phyloP scores from a whole-genome alignment of 495 filamentous ascomycete species.

The Tuber aestivum region DNA sequence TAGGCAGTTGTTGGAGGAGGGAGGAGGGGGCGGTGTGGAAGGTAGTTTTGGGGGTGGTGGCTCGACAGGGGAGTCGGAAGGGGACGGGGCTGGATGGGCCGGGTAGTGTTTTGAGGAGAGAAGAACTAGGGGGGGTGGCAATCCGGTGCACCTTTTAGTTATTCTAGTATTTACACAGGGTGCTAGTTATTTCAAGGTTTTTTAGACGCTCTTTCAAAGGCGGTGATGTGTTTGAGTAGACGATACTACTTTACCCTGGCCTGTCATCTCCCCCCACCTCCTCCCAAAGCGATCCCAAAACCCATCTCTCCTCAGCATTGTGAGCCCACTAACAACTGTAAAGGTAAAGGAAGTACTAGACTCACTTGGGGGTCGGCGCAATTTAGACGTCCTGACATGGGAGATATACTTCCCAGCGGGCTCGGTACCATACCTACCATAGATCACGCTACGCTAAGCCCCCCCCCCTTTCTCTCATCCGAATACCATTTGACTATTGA shows the following conservation, averaged over 20 bases:
- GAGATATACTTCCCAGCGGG: too few species aligned
- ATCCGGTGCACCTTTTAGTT: not conserved
- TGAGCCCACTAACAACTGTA: too few species aligned
- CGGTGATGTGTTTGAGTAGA: not conserved
- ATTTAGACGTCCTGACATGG: too few species aligned
- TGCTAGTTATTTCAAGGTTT: not conserved
- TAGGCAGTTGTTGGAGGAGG: too few species aligned
- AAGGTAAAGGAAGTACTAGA: not conserved
- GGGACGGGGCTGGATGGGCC: not conserved
- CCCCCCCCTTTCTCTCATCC: too few species aligned
- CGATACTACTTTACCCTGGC: not conserved
- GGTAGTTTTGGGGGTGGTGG: not conserved
- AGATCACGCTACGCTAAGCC: too few species aligned
- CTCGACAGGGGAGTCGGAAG: too few species aligned
- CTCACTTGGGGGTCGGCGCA: too few species aligned
- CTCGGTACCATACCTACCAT: too few species aligned
- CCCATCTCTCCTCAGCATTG: too few species aligned
- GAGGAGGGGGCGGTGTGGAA: constrained; percentile 41
- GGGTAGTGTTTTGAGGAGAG: not conserved
- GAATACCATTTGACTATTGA: too few species aligned
- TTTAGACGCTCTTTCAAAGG: not conserved
- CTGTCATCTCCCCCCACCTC: not conserved
- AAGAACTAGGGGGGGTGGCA: too few species aligned
- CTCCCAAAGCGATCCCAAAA: not conserved
- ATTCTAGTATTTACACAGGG: not conserved